These are phyloP conservation scores for Sarcomyxa edulis DNA, from an alignment of 768 basidiomycete species.

Conservation along the genomic window DNA sequence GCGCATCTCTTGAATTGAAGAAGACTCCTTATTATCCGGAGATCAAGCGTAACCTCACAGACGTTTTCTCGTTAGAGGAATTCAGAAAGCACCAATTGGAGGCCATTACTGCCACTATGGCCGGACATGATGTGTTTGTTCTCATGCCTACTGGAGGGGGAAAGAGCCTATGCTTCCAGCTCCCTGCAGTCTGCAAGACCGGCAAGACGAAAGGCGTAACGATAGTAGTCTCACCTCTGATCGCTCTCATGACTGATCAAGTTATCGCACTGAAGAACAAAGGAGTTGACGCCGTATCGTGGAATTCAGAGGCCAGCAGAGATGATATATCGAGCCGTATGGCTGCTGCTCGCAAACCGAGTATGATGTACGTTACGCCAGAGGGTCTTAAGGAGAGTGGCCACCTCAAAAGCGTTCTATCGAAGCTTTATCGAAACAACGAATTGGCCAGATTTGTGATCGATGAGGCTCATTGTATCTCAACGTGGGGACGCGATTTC, in stretches of 20 bases:
- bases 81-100: conserved; percentile 87
- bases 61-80: conserved; percentile 54
- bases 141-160: conserved; percentile 96
- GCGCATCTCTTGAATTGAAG: conserved; percentile 10
- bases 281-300: conserved; percentile 63
- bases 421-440: conserved; percentile 46
- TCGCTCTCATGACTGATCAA: conserved; percentile 89
- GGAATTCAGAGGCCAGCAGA: conserved; percentile 50
- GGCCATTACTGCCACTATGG: conserved; percentile 76
- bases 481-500: conserved; percentile 92
- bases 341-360: conserved; percentile 42
- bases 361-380: conserved; percentile 85
- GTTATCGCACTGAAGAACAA: conserved; percentile 60
- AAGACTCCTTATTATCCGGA: conserved; percentile 37
- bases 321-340: conserved; percentile 39
- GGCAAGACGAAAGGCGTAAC: conserved; percentile 80
- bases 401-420: conserved; percentile 49
- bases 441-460: conserved; percentile 86
- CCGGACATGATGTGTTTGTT: conserved; percentile 85
- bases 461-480: conserved; percentile 96
- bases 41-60: conserved; percentile 45
- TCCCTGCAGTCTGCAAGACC: conserved; percentile 77
- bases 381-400: conserved; percentile 74
- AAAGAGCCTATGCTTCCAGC: conserved; percentile 84
- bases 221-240: conserved; percentile 84